Percentiles rank a stretch among this genome's conserved stretches.
phyloP scores from a whole-genome alignment of 2,329 filamentous ascomycete species.

The Microdochium paspali region DNA sequence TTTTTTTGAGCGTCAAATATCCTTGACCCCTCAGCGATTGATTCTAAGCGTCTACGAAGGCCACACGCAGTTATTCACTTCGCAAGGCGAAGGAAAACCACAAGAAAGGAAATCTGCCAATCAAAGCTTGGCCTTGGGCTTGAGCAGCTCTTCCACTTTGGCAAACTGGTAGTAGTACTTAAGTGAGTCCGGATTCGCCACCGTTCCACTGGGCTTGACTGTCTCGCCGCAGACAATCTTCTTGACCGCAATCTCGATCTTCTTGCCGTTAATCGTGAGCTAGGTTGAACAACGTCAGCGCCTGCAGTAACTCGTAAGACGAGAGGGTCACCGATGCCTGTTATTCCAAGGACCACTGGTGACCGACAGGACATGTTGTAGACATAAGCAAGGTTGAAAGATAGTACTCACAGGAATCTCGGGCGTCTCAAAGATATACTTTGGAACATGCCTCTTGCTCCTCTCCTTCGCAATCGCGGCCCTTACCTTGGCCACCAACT shows the following conservation, averaged over 20 bases:
- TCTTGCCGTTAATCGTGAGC: constrained; percentile 78
- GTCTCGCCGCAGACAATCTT: constrained; percentile 69
- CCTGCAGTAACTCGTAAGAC: too few species aligned
- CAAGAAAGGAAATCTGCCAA: constrained; percentile 16
- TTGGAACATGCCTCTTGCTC: constrained; percentile 68
- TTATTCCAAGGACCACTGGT: too few species aligned
- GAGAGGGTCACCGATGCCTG: too few species aligned
- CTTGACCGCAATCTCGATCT: constrained; percentile 77
- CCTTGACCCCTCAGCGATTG: too few species aligned
- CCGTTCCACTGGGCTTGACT: constrained; percentile 66
- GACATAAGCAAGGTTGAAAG: too few species aligned
- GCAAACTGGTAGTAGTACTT: constrained; percentile 75
- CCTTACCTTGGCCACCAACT: constrained; percentile 50
- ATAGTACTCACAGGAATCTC: constrained; percentile 62
- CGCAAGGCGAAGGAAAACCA: neutral
- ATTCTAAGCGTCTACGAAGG: too few species aligned
- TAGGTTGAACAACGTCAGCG: constrained; percentile 22
- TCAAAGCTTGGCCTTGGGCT: constrained; percentile 34
- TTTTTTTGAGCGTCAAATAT: too few species aligned
- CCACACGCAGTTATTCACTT: neutral
- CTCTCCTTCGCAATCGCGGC: constrained; percentile 55
- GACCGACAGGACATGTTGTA: too few species aligned
- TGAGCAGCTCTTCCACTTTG: constrained; percentile 52
- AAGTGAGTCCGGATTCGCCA: constrained; percentile 67
- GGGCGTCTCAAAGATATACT: constrained; percentile 68